These are phyloP conservation scores for Clonostachys byssicola DNA, from an alignment of 2,329 filamentous ascomycete genomes.

Conservation along the genomic window DNA sequence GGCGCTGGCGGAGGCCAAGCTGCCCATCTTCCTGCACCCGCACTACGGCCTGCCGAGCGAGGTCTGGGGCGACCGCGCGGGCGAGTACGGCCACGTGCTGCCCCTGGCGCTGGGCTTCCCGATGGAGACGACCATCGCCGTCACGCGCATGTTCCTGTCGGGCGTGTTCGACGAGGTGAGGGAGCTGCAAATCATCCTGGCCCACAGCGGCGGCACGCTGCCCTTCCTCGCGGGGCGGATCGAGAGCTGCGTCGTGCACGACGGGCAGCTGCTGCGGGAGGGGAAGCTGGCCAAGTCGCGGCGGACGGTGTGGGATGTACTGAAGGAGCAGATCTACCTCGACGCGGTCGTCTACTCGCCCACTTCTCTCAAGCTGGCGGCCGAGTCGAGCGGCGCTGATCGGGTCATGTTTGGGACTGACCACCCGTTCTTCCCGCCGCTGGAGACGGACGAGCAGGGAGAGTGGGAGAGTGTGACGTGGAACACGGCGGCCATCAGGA, in stretches of 20 bases:
- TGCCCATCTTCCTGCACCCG: constrained; percentile 81
- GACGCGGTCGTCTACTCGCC: constrained; percentile 84
- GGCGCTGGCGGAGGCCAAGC: constrained; percentile 58
- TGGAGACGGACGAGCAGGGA: constrained; percentile 55
- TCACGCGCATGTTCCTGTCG: constrained; percentile 81
- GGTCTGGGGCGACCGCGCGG: constrained; percentile 71
- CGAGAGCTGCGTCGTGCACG: constrained; percentile 82
- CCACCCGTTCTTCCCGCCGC: constrained; percentile 80
- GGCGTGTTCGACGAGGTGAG: constrained; percentile 78
- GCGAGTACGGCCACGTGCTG: constrained; percentile 81
- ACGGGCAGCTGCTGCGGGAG: constrained; percentile 66
- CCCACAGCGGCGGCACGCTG: constrained; percentile 83
- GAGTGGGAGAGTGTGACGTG: constrained; percentile 66
- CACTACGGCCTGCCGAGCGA: constrained; percentile 83
- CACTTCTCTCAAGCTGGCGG: constrained; percentile 66
- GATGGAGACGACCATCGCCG: constrained; percentile 87
- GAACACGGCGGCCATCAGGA: constrained; percentile 47
- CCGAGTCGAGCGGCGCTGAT: constrained; percentile 63
- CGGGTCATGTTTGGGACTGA: constrained; percentile 78
- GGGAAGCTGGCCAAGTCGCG: constrained; percentile 47
- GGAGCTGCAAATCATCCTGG: constrained; percentile 68
- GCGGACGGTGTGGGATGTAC: constrained; percentile 49
- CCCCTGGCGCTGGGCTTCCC: constrained; percentile 85
- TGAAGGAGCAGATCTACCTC: constrained; percentile 74
- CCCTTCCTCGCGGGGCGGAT: constrained; percentile 86